A percentile compares a stretch with the other conserved stretches of the same genome.
Conservation (phyloP, 192 early-diverging fungal genomes). For the Nowakowskiella sp. region DNA sequence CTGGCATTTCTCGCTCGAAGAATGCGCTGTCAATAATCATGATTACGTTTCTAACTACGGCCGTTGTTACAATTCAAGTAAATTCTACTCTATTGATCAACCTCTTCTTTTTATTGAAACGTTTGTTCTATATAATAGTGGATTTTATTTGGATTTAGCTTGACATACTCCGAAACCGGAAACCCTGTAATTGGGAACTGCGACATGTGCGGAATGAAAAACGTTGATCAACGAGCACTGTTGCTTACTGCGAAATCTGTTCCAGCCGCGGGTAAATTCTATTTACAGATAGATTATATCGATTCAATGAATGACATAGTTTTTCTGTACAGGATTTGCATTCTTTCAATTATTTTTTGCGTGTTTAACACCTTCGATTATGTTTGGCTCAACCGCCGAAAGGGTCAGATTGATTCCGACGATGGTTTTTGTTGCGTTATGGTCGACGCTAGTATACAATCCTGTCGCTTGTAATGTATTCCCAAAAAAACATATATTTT, state of each 20-base stretch:
- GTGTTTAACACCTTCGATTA: constrained; percentile 66
- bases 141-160: constrained; percentile 83
- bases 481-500: no score
- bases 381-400: constrained; percentile 78
- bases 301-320: no score
- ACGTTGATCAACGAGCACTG: constrained; percentile 42
- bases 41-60: constrained; percentile 67
- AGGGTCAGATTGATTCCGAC: constrained; percentile 51
- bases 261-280: constrained; percentile 60
- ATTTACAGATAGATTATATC: no score
- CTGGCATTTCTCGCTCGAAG: constrained; percentile 86
- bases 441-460: constrained; percentile 87
- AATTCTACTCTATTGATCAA: constrained; percentile 52
- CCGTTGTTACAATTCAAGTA: constrained; percentile 79
- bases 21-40: constrained; percentile 87
- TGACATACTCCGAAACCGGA: constrained; percentile 75
- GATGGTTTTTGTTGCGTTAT: constrained; percentile 52
- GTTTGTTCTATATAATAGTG: constrained; percentile 49
- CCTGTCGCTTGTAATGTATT: constrained; percentile 85
- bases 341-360: constrained; percentile 72
- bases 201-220: constrained; percentile 60
- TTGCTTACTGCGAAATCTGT: constrained; percentile 50
- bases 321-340: constrained; percentile 43
- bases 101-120: constrained; percentile 21
- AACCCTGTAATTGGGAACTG: constrained; percentile 74